Base-by-base conservation (phyloP, 2,329 filamentous ascomycete genomes). In the Monosporascus sp. region DNA sequence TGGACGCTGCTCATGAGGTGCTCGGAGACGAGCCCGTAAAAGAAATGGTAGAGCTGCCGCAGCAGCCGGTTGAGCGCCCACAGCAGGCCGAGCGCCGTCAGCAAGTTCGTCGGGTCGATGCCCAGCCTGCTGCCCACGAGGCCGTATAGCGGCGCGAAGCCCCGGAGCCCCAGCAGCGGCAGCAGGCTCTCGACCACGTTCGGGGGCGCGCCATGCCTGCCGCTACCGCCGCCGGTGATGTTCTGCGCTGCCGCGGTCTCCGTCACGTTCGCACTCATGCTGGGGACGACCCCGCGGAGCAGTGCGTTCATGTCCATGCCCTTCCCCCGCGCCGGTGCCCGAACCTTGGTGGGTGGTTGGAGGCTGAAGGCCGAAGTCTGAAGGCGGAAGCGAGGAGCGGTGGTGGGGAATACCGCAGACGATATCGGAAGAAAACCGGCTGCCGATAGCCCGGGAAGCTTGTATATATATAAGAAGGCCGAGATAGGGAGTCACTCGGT, bases 1-100 rank as follows among this genome's bases (percentile, higher is more conserved):
- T 76, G 75, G 52, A 86, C 73, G 56, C 72, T 74, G 50, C 77
- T 74, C 66, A 76, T 79, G 51, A 82, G 71, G 57, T 81, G 71
- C 7, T 67, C 64, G n/a, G 67, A 67, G 27, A 80, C 56, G 17
- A 79, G 52, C 11, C 60, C 55, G 46, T 74, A 72, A 0, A 72
- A 43, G 2, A 66, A 61, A 8, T 51, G 38, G 60, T 67, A 73
- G 3, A 73, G 47, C 50, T 74, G 73, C n/a, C 62, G 61, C 50
- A 64, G 59, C 22, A 76, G 52, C 57, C 69, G 73, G 52, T 69
- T 75, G 2, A 70, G 50, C 1, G 75, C 74, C 78, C 79, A 82
- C 51, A 77, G 38, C 48, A 79, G 64, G 14, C 76, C 78, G 14
- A 75, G 61, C 2, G 72, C 52, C 3, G 75, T 75, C 27, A 82